Percentiles rank a stretch among this genome's conserved stretches.
Evolutionary conservation across 169 alveolate genomes (phyloP).

Genomic region (Plasmodium coatneyi): DNA sequence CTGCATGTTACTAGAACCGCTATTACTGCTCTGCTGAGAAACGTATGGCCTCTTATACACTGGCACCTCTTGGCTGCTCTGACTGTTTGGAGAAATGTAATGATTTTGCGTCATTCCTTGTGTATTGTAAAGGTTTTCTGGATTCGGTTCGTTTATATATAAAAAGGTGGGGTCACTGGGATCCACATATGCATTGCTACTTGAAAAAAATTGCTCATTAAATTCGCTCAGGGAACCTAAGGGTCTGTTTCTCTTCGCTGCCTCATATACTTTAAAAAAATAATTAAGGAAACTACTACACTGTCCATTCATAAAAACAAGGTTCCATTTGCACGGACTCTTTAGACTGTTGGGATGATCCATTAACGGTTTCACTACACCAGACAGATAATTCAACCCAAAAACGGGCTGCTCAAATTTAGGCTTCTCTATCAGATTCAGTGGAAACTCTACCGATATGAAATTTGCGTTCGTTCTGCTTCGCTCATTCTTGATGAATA

Average conservation of each 20-base stretch:
- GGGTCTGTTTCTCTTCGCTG: slow-evolving; percentile 52
- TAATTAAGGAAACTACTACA: slow-evolving; percentile 62
- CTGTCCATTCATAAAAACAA: slow-evolving; percentile 57
- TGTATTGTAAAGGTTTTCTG: slow-evolving; percentile 22
- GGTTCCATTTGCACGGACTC: slow-evolving; percentile 66
- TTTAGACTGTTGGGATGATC: slow-evolving; percentile 62
- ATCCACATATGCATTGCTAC: slow-evolving; percentile 74
- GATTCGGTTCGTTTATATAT: slow-evolving; percentile 65
- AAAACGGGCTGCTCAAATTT: slow-evolving; percentile 75
- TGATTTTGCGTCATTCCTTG: slow-evolving; percentile 42
- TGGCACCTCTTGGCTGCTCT: slow-evolving; percentile 31
- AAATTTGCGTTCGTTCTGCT: slow-evolving; percentile 68
- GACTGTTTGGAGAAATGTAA: slow-evolving; percentile 17
- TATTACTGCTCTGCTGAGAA: slow-evolving; percentile 7
- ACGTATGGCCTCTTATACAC: slow-evolving; percentile 52
- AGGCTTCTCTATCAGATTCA: slow-evolving; percentile 51
- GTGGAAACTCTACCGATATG: slow-evolving; percentile 59
- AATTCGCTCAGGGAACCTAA: slow-evolving; percentile 32
- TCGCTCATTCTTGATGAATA: slow-evolving; percentile 37
- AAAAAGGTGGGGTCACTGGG: slow-evolving; percentile 73
- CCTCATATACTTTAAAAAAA: slow-evolving; percentile 71
- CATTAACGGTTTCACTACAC: slow-evolving; percentile 45
- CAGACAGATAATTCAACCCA: slow-evolving; percentile 63
- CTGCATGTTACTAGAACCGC: slow-evolving; percentile 1
- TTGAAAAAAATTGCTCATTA: slow-evolving; percentile 54